phyloP scores from a whole-genome alignment of 2,329 filamentous ascomycete species.

The Beauveria sp. region DNA sequence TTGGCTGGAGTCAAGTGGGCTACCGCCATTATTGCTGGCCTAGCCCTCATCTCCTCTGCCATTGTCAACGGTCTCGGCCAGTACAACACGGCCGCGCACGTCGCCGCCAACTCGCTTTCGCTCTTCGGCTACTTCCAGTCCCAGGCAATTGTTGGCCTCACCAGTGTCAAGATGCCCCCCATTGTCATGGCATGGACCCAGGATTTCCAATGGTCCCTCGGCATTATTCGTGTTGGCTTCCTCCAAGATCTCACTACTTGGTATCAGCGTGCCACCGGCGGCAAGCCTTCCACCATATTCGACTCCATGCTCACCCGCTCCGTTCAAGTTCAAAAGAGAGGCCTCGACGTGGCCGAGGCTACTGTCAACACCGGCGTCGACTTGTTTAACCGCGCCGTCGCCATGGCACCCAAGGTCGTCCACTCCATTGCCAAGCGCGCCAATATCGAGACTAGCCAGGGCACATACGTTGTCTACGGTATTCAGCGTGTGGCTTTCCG shows the following conservation, averaged over 20 bases:
- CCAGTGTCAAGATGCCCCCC: conserved; percentile 72
- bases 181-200: conserved; percentile 91
- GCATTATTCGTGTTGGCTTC: conserved; percentile 78
- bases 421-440: conserved; percentile 45
- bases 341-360: conserved; percentile 14
- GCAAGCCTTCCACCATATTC: conserved; percentile 74
- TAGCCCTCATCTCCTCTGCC: conserved; percentile 78
- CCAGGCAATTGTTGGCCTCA: conserved; percentile 85
- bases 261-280: conserved; percentile 92
- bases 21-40: conserved; percentile 77
- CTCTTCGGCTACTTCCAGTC: conserved; percentile 93
- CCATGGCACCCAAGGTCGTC: conserved; percentile 31
- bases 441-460: conserved; percentile 46
- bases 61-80: conserved; percentile 86
- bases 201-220: conserved; percentile 98
- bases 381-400: conserved; percentile 47
- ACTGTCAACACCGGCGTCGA: conserved; percentile 31
- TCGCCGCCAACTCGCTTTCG: conserved; percentile 85
- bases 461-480: conserved; percentile 61
- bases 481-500: conserved; percentile 87
- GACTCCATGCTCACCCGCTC: conserved; percentile 67
- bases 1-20: conserved; percentile 83
- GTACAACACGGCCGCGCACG: conserved; percentile 88
- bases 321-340: conserved; percentile 68
- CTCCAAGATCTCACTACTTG: conserved; percentile 85